phyloP scores from a whole-genome alignment of 768 basidiomycete species.

The Psilocybe sp. region DNA sequence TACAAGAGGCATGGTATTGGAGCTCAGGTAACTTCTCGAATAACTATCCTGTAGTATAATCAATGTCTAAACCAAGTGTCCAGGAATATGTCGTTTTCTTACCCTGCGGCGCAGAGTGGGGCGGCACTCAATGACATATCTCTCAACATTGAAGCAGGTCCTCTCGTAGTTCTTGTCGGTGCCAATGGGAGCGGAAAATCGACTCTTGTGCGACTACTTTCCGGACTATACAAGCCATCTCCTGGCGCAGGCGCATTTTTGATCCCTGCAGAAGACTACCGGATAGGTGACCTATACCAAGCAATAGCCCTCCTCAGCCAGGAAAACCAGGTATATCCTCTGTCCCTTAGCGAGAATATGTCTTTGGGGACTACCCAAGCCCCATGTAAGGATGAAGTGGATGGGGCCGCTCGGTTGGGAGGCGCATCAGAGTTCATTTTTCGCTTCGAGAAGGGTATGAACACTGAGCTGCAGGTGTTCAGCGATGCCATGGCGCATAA shows the following conservation, averaged over 20 bases:
- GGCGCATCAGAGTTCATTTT: constrained; percentile 43
- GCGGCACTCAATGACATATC: constrained; percentile 37
- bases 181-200: constrained; percentile 55
- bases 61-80: neutral
- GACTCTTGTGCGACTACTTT: constrained; percentile 47
- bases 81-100: constrained; percentile 50
- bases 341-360: constrained; percentile 41
- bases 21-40: constrained; percentile 13
- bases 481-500: constrained; percentile 22
- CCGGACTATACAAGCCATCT: constrained; percentile 42
- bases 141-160: constrained; percentile 41
- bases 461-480: constrained; percentile 36
- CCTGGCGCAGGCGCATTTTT: constrained; percentile 32
- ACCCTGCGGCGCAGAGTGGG: constrained; percentile 40
- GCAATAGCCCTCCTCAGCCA: constrained; percentile 47
- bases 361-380: constrained; percentile 22
- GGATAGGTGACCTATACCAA: constrained; percentile 33
- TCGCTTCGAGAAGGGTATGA: constrained; percentile 33
- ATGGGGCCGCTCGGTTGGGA: constrained; percentile 35
- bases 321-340: constrained; percentile 44
- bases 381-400: constrained; percentile 12
- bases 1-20: constrained; percentile 20
- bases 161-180: constrained; percentile 53
- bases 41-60: constrained; percentile 2
- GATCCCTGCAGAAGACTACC: constrained; percentile 35